Evolutionary conservation across 495 filamentous ascomycete genomes (phyloP).

Genomic region (Cetradonia linearis): DNA sequence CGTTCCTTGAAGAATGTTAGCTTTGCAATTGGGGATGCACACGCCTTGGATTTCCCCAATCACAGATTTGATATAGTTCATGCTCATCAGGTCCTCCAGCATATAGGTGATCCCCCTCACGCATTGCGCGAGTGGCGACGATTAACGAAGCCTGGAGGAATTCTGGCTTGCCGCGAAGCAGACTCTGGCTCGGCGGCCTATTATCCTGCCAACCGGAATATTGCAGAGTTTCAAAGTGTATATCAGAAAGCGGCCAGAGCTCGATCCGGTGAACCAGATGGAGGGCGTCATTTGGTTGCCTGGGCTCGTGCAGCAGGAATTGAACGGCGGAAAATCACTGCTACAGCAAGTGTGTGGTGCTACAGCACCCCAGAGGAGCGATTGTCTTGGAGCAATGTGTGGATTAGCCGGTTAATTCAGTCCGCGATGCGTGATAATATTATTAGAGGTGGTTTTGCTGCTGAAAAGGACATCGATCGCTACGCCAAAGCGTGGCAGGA

Average conservation of each 20-base stretch:
- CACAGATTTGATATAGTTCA: conserved; percentile 48
- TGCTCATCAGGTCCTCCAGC: conserved; percentile 44
- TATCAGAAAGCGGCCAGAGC: conserved; percentile 32
- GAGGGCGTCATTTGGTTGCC: conserved; percentile 38
- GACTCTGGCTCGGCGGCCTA: conserved; percentile 35
- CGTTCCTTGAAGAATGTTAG: conserved; percentile 35
- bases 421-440: conserved; percentile 35
- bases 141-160: conserved; percentile 40
- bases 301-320: conserved; percentile 45
- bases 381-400: conserved; percentile 37
- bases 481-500: conserved; percentile 35
- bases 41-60: conserved; percentile 36
- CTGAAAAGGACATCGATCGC: conserved; percentile 34
- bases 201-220: conserved; percentile 37
- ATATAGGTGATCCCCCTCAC: conserved; percentile 36
- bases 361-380: conserved; percentile 38
- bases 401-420: conserved; percentile 35
- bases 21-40: conserved; percentile 41
- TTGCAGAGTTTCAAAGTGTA: conserved; percentile 35
- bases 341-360: conserved; percentile 36
- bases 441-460: conserved; percentile 32
- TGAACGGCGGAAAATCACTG: conserved; percentile 27
- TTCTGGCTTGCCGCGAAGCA: conserved; percentile 42
- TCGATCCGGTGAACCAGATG: conserved; percentile 41
- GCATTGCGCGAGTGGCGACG: conserved; percentile 42